A percentile compares a stretch with the other conserved stretches of the same genome.
These are phyloP conservation scores for Saturnispora sekii DNA, from an alignment of 805 yeast genomes.

Conservation along the genomic window DNA sequence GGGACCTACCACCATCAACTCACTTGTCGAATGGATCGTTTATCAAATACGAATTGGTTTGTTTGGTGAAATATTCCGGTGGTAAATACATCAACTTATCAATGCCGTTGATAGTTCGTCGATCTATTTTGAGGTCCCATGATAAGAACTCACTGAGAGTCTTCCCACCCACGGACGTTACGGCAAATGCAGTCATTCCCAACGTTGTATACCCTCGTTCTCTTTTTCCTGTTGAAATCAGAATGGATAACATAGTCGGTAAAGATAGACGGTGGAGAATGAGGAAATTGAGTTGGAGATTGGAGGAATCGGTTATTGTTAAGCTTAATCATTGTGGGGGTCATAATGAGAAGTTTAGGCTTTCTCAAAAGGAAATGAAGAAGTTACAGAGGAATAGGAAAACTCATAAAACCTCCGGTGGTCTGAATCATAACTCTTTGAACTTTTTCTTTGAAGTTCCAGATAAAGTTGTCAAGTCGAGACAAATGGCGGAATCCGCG, in stretches of 20 bases:
- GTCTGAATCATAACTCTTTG: conserved; percentile 18
- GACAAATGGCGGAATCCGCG: conserved; percentile 5
- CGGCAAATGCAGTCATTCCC: conserved; percentile 81
- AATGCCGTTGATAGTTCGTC: conserved; percentile 60
- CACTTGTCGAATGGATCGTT: conserved; percentile 47
- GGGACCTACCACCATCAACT: conserved; percentile 76
- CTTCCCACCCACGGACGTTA: conserved; percentile 90
- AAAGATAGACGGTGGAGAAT: conserved; percentile 76
- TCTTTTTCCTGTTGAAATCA: conserved; percentile 71
- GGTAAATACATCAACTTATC: conserved; percentile 32
- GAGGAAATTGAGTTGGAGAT: conserved; percentile 80
- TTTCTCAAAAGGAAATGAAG: conserved; percentile 33
- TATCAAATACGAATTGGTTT: conserved; percentile 70
- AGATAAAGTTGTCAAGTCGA: conserved; percentile 10
- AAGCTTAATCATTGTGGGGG: conserved; percentile 46
- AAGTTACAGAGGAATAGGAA: conserved; percentile 20
- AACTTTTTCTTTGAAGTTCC: conserved; percentile 24
- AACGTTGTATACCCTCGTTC: conserved; percentile 85
- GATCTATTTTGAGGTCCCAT: conserved; percentile 73
- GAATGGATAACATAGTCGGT: conserved; percentile 60
- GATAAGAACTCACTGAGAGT: conserved; percentile 82
- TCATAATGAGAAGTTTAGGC: conserved; percentile 44
- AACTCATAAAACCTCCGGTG: conserved; percentile 22
- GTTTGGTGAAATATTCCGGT: conserved; percentile 35
- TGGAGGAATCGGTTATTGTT: conserved; percentile 73